Evolutionary conservation across 345 rosid species (phyloP), one percentile per base, ranked within the genome.

Genomic region (Erysimum cheiranthoides): DNA sequence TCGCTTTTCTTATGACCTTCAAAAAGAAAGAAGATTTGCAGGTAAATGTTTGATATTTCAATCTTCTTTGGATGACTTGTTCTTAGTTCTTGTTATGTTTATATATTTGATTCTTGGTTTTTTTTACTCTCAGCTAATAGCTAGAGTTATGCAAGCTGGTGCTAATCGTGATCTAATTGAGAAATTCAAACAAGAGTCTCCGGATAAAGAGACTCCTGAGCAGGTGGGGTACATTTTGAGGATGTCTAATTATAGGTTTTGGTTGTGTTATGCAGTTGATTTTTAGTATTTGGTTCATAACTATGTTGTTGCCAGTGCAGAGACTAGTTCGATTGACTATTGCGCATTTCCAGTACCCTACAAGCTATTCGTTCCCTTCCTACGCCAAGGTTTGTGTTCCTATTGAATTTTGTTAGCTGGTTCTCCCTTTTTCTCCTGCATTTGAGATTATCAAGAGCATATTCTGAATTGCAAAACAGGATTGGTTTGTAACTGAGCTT

Each of bases 261-360:
- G 13, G 45, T 66, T 34, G 17, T 66, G 30, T 34, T 7, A 18
- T 51, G 34, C 32, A 21, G 14, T 34, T 18, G 8, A 12, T n/a
- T 52, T 53, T 25, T 66, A n/a, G 39, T 47, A 3, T n/a, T 34
- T 53, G 47, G 49, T 39, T 78, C 77, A 17, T 83, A 50, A 79
- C 79, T 73, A 57, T 66, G 25, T 61, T 81, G 70, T 83, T 86
- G 92, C 84, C 82, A 76, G 70, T 84, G 88, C 91, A 89, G 97
- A 89, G 83, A 85, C 77, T 94, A 70, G 93, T 90, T 42, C 83
- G 89, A 56, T 74, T 79, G 80, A 94, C 99, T 43, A 53, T 90
- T 54, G 83, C 85, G 10, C 91, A 92, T 75, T 87, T 82, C 0
- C 61, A 27, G 13, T 90, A 84, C 73, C 76, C 84, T 5, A 21